Evolutionary conservation across 139 green algal species (phyloP), one percentile per base, ranked within the genome.

Genomic region (Chlamydomonas sp.): DNA sequence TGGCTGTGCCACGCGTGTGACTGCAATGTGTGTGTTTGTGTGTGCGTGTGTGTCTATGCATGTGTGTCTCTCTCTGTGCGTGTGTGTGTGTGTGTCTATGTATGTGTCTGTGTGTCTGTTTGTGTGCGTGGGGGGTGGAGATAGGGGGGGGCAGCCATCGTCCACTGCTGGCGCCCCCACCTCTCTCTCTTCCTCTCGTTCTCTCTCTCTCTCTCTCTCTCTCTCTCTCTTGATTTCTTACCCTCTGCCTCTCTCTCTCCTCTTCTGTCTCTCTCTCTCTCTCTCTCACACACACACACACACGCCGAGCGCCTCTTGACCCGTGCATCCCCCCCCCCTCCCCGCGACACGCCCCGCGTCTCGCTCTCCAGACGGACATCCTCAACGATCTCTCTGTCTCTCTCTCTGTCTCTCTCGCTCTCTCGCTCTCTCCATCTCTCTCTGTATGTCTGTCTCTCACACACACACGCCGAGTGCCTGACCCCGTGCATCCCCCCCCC

Each of bases 281-380:
- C 16, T 13, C 43, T 54, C 13, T 26, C 13, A 16, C 43, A 54
- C 13, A 13, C 43, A 26, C 13, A 54, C 13, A 54, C 43, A 54
- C 13, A 26, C 43, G 16, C 13, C 13, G 43, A 54, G 43, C n/a
- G n/a, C n/a, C n/a, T n/a, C n/a, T n/a, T n/a, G n/a, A n/a, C n/a
- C n/a, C n/a, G n/a, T n/a, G n/a, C n/a, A n/a, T n/a, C n/a, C n/a
- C n/a, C n/a, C n/a, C n/a, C n/a, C n/a, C n/a, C 43, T 54, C 13
- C 13, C 13, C 13, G 13, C 43, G 16, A 54, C 13, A 54, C 16
- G 13, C 13, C 24, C 31, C 50, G 29, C 8, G 22, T n/a, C 24
- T n/a, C 24, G 8, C 13, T 8, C 50, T 22, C 16, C 59, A 66
- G 59, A 20, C 43, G 26, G 59, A 66, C 59, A 66, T 66, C 59